Percentiles rank a stretch among this genome's conserved stretches.
Conservation (phyloP, 441 rosid species). For the Flueggea neowawraea region DNA sequence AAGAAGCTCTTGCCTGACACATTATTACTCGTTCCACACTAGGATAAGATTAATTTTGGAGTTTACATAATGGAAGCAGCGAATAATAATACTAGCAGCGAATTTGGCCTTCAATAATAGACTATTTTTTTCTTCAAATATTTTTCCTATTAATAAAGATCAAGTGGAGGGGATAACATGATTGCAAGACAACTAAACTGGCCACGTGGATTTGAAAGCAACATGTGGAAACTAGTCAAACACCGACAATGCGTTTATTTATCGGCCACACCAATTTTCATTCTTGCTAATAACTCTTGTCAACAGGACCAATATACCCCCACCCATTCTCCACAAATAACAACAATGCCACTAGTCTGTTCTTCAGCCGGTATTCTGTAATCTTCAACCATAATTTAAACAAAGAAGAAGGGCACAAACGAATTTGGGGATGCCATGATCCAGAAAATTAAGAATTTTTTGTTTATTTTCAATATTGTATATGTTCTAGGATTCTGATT, state of each 20-base stretch:
- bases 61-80: slow-evolving; percentile 7
- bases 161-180: slow-evolving; percentile 32
- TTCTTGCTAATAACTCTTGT: slow-evolving; percentile 1
- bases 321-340: neutral
- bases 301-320: neutral
- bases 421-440: too few species aligned
- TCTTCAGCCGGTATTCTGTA: too few species aligned
- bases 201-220: slow-evolving; percentile 35
- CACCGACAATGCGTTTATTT: slow-evolving; percentile 19
- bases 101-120: neutral
- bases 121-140: too few species aligned
- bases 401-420: too few species aligned
- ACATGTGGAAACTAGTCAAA: slow-evolving; percentile 6
- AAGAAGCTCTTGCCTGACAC: neutral
- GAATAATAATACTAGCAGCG: slow-evolving; percentile 5
- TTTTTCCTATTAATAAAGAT: slow-evolving; percentile 10
- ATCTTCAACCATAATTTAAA: too few species aligned
- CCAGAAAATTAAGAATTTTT: too few species aligned
- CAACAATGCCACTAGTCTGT: neutral
- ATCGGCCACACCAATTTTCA: slow-evolving; percentile 12
- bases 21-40: slow-evolving; percentile 12
- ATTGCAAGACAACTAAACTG: slow-evolving; percentile 32
- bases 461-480: too few species aligned
- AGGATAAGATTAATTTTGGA: neutral
- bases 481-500: too few species aligned